Conservation (phyloP, 2,329 filamentous ascomycete species). For the Plenodomus tracheiphilus region DNA sequence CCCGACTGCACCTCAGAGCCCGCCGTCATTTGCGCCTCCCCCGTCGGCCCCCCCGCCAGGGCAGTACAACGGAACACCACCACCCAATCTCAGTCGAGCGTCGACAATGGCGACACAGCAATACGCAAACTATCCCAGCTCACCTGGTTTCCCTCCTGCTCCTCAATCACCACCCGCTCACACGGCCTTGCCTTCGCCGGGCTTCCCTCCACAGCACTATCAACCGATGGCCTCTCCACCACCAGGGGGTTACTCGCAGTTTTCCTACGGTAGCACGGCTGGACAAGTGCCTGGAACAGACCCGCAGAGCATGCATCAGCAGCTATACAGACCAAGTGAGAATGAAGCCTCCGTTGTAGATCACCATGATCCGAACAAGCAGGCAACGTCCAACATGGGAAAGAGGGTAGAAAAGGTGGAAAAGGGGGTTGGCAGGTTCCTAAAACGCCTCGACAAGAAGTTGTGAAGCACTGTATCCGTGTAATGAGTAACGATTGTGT, state of each 20-base stretch:
- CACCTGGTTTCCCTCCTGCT: slow-evolving; percentile 33
- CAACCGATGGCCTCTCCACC: slow-evolving; percentile 47
- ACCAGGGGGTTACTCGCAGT: slow-evolving; percentile 62
- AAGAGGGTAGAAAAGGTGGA: slow-evolving; percentile 69
- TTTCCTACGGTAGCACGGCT: slow-evolving; percentile 48
- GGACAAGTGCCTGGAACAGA: slow-evolving; percentile 37
- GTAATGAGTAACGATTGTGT: slow-evolving; percentile 3
- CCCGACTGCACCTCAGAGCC: slow-evolving; percentile 39
- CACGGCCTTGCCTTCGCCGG: slow-evolving; percentile 45
- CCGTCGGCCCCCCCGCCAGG: slow-evolving; percentile 34
- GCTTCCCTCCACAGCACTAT: slow-evolving; percentile 42
- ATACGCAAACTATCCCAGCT: slow-evolving; percentile 44
- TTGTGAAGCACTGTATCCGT: slow-evolving; percentile 44
- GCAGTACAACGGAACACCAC: slow-evolving; percentile 29
- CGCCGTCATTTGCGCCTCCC: slow-evolving; percentile 46
- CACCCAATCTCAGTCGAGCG: slow-evolving; percentile 33
- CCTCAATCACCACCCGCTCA: slow-evolving; percentile 35
- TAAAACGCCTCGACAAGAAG: slow-evolving; percentile 80
- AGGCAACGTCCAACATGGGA: slow-evolving; percentile 60
- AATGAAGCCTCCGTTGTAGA: slow-evolving; percentile 51
- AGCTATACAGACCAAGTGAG: slow-evolving; percentile 71
- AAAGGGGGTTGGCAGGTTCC: slow-evolving; percentile 69
- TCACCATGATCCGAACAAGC: slow-evolving; percentile 23
- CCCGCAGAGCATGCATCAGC: slow-evolving; percentile 65
- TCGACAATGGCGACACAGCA: slow-evolving; percentile 41